Evolutionary conservation across 2,329 filamentous ascomycete species (phyloP).

Genomic region (Trichophyton verrucosum): DNA sequence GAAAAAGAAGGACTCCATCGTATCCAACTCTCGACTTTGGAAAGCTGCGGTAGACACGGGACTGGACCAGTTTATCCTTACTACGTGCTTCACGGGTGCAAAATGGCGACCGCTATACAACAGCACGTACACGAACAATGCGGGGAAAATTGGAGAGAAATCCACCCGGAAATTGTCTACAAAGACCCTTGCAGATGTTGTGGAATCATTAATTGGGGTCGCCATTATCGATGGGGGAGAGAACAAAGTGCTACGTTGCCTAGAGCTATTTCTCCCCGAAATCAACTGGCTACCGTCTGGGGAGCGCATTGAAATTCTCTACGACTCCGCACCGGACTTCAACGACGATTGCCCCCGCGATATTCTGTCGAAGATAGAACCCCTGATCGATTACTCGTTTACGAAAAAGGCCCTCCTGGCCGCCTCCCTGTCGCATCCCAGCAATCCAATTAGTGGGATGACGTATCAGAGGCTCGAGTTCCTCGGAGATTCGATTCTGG

Average conservation of each 20-base stretch:
- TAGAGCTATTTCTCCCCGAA: constrained; percentile 54
- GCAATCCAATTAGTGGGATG: constrained; percentile 39
- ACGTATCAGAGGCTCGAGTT: constrained; percentile 73
- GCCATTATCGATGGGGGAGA: constrained; percentile 58
- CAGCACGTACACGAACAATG: constrained; percentile 28
- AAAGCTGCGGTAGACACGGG: constrained; percentile 50
- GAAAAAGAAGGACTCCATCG: constrained; percentile 52
- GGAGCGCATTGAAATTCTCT: constrained; percentile 34
- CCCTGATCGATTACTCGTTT: constrained; percentile 61
- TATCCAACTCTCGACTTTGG: constrained; percentile 64
- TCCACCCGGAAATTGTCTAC: constrained; percentile 45
- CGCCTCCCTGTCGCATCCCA: constrained; percentile 72
- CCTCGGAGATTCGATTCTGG: constrained; percentile 73
- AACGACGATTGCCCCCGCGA: constrained; percentile 32
- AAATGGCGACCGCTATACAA: constrained; percentile 62
- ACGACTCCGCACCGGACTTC: constrained; percentile 27
- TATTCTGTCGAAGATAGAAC: constrained; percentile 40
- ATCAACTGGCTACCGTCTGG: constrained; percentile 42
- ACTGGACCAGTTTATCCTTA: constrained; percentile 62
- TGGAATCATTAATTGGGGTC: constrained; percentile 73
- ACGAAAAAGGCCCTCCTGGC: constrained; percentile 53
- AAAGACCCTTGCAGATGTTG: constrained; percentile 75
- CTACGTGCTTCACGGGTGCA: constrained; percentile 50
- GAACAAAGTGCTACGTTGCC: constrained; percentile 48
- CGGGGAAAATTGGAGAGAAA: constrained; percentile 11